phyloP scores from a whole-genome alignment of 2,329 filamentous ascomycete species.

The Pseudopyrenochaeta lycopersici region DNA sequence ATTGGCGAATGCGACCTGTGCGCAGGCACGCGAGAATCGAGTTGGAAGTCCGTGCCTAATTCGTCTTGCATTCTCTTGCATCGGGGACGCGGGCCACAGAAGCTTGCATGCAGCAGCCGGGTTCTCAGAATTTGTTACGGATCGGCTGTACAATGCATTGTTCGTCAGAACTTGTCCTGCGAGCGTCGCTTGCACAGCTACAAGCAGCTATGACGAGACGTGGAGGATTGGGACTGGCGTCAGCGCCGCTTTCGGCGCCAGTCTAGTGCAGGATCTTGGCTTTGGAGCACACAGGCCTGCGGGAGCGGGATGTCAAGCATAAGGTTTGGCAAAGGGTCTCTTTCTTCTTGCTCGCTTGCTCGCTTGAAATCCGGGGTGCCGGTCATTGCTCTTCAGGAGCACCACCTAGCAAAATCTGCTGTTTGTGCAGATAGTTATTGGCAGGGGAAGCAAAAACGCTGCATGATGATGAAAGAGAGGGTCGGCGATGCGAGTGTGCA shows the following conservation, averaged over 20 bases:
- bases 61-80: slow-evolving; percentile 29
- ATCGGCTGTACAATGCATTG: slow-evolving; percentile 17
- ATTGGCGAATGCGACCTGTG: slow-evolving; percentile 14
- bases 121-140: slow-evolving; percentile 15
- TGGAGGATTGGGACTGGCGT: slow-evolving; percentile 29
- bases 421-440: slow-evolving; percentile 10
- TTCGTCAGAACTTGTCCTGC: slow-evolving; percentile 6
- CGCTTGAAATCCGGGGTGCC: slow-evolving; percentile 26
- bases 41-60: slow-evolving; percentile 26
- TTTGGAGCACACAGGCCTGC: slow-evolving; percentile 38
- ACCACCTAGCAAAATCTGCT: slow-evolving; percentile 2
- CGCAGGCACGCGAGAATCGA: slow-evolving; percentile 28
- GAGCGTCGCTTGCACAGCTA: slow-evolving; percentile 14
- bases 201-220: slow-evolving; percentile 36
- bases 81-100: slow-evolving; percentile 40
- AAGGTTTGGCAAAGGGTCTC: slow-evolving; percentile 47
- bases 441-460: slow-evolving; percentile 18
- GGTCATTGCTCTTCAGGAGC: slow-evolving; percentile 5
- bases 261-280: slow-evolving; percentile 35
- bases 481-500: slow-evolving; percentile 30
- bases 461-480: slow-evolving; percentile 35
- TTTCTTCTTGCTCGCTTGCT: slow-evolving; percentile 25
- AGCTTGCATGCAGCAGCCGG: slow-evolving; percentile 29
- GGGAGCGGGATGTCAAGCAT: slow-evolving; percentile 52
- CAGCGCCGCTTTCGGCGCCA: slow-evolving; percentile 34